Evolutionary conservation across 192 early-diverging fungal species (phyloP).

Genomic region (Dissophora ornata): DNA sequence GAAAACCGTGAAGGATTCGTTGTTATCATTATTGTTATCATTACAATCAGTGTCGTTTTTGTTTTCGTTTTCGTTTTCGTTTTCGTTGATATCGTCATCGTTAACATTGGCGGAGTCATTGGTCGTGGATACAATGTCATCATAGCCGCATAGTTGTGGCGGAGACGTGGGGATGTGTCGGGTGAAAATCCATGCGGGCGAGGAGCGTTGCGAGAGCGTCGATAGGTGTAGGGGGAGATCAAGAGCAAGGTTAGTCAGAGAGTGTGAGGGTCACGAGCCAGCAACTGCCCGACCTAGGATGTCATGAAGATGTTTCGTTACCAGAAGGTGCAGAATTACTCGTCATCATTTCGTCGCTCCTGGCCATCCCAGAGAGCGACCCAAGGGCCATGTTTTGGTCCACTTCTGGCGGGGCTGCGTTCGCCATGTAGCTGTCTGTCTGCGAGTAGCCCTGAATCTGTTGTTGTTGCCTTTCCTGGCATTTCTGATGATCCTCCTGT

Average conservation of each 20-base stretch:
- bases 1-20: neutral
- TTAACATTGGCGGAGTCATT: neutral
- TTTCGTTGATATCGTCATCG: neutral
- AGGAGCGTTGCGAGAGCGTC: neutral
- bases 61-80: neutral
- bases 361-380: conserved; percentile 11
- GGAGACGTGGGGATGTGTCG: neutral
- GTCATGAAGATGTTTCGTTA: conserved; percentile 8
- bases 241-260: conserved; percentile 15
- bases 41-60: too few relatives aligned
- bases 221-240: neutral
- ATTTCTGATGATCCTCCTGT: neutral
- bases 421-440: conserved; percentile 27
- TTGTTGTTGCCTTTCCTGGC: conserved; percentile 18
- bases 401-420: conserved; percentile 16
- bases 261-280: neutral
- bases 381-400: neutral
- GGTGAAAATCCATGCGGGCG: neutral
- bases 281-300: neutral
- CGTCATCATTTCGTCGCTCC: conserved; percentile 11
- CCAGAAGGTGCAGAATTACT: conserved; percentile 36
- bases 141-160: neutral
- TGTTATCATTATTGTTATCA: neutral
- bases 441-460: neutral
- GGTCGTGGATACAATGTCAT: neutral